These are phyloP conservation scores for Pestalotiopsis fici DNA, from an alignment of 2,329 filamentous ascomycete species.

Conservation along the genomic window DNA sequence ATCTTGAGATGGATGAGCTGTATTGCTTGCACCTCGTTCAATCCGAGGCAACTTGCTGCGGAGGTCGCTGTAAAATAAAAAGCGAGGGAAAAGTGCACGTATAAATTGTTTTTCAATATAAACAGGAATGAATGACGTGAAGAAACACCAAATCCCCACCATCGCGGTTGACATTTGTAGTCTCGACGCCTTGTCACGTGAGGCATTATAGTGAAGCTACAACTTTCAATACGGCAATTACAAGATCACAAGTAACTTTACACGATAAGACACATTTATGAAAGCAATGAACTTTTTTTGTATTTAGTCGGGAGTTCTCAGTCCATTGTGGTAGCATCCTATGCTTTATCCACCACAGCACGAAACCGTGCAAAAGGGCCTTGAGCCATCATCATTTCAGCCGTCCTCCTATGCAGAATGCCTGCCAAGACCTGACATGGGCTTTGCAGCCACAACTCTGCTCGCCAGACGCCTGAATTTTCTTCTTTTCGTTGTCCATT, in stretches of 20 bases:
- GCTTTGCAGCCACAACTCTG: conserved; percentile 28
- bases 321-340: conserved; percentile 36
- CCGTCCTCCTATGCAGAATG: conserved; percentile 30
- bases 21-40: no score
- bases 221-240: background rate
- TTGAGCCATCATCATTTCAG: conserved; percentile 32
- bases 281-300: conserved; percentile 30
- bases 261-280: background rate
- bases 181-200: conserved; percentile 7
- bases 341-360: conserved; percentile 32
- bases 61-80: no score
- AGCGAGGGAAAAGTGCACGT: no score
- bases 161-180: background rate
- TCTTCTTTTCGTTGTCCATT: conserved; percentile 20
- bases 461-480: conserved; percentile 28
- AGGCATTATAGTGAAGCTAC: background rate
- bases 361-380: conserved; percentile 26
- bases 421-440: conserved; percentile 18
- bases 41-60: background rate
- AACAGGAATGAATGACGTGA: conserved; percentile 1
- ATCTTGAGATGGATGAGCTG: background rate
- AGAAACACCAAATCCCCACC: background rate
- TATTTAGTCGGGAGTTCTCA: conserved; percentile 41
- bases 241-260: background rate
- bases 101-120: background rate